Base-by-base conservation (phyloP, 768 basidiomycete species). In the Wakefieldia striispora region DNA sequence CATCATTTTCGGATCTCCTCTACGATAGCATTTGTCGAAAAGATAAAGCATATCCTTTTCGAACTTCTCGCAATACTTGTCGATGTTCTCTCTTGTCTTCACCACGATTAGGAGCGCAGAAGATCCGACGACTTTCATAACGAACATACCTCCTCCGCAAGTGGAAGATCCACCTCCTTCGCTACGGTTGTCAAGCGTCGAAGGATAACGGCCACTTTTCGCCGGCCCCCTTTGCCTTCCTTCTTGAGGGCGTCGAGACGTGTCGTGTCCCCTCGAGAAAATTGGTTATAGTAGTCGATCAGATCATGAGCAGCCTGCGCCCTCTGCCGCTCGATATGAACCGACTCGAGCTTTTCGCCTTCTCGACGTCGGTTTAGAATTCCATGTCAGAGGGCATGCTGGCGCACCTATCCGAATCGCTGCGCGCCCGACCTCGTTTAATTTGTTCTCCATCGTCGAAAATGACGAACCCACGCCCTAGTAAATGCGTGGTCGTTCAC, bases 1-100 rank as follows among this genome's bases (percentile, higher is more conserved):
- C 97, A 99, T 99, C 88, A 97, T 91, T 71, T 95, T 95, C 0
- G 97, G 97, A 64, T 99, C 97, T 27, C 95, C 94, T 64, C 92
- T 91, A 45, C 95, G 83, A 70, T 98, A 99, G 61, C 91, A 95
- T 57, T 88, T 76, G 66, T 99, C 97, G 64, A 99, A 99, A 36
- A 98, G 75, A 63, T 89, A 84, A 45, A 99, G 81, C 83, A 97
- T 95, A 64, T 98, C 95, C 72, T 95, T 98, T 70, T 99, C 97
- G 56, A 98, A 98, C 68, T 88, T 91, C 72, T 99, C 97, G 72
- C 97, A 97, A 60, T 97, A 98, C 64, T 88, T 89, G 61, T 98
- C 95, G 51, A 99, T 93, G 50, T 77, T 86, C 65, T 97, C 94
- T 53, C 90, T 76, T 2, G 94, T 93, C 87, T 95, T 60, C 19